Base-by-base conservation (phyloP, 2,329 filamentous ascomycete genomes). In the Pseudopyrenochaeta lycopersici region DNA sequence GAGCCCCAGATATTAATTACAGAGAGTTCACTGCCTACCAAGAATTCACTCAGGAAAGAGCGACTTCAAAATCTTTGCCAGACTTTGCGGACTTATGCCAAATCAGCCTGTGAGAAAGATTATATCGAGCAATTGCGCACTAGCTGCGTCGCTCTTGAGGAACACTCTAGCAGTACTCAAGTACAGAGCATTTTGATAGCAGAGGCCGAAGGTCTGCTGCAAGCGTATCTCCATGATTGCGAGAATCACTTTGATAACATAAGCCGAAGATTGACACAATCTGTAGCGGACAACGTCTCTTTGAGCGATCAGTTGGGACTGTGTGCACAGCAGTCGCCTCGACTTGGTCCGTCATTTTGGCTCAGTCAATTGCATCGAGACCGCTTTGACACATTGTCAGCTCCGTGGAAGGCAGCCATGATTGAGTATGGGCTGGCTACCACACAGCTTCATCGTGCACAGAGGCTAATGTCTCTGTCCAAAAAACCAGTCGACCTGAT, bases 361-460 rank as follows among this genome's bases (percentile, higher is more conserved):
- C 51, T 75, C 7, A 32, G 54, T 11, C 63, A 67, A 33, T 51
- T 75, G 7, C 52, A 68, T 32, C 43, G 44, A 1, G 52, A 66
- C 1, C 52, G 53, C 2, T 71, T 62, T 15, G 35, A 58, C 1
- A 15, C 7, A 0, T 40, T 75, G 1, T 20, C 67, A 6, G 6
- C 27, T 2, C n/a, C 49, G 0, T 75, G 73, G 72, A 66, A 66
- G 27, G 27, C 9, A 6, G 29, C 11, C 1, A 42, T 75, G 7
- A 51, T 75, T 5, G 33, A 59, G 11, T 72, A 70, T 58, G 71
- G 55, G 0, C 43, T 70, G 9, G 63, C 70, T 7, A 32, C 75
- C 11, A 70, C 64, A 2, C 42, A 62, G 2, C 18, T 74, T 3
- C 71, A 75, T n/a, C 67, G 72, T 30, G 70, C 73, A 1, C 59